These are phyloP conservation scores for Monascus ruber DNA, from an alignment of 2,329 filamentous ascomycete species.

Conservation along the genomic window DNA sequence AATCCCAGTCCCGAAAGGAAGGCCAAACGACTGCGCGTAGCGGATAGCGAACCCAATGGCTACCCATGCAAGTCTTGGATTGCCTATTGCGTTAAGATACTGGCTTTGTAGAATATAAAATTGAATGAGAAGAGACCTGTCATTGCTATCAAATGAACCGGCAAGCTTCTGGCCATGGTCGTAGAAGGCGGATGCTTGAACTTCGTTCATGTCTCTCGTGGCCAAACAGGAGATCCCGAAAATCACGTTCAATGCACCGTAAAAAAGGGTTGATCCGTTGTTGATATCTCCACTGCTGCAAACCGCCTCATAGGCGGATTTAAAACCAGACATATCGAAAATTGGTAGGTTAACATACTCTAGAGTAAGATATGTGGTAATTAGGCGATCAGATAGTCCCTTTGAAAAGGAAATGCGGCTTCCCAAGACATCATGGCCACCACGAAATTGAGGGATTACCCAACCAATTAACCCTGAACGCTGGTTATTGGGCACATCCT, in stretches of 20 bases:
- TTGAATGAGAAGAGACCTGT: slow-evolving; percentile 8
- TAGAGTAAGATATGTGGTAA: slow-evolving; percentile 10
- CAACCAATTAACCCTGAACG: neutral
- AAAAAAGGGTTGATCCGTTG: slow-evolving; percentile 6
- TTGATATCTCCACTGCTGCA: slow-evolving; percentile 1
- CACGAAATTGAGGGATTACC: too few relatives aligned
- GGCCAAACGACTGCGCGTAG: slow-evolving; percentile 8
- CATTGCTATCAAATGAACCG: slow-evolving; percentile 4
- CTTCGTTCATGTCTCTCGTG: slow-evolving; percentile 1
- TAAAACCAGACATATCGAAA: slow-evolving; percentile 9
- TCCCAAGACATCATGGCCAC: too few relatives aligned
- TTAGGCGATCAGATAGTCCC: slow-evolving; percentile 7
- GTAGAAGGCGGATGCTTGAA: slow-evolving; percentile 8
- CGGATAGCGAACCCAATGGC: slow-evolving; percentile 12
- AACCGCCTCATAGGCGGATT: slow-evolving; percentile 6
- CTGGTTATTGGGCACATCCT: neutral
- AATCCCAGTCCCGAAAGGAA: slow-evolving; percentile 8
- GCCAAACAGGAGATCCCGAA: slow-evolving; percentile 10
- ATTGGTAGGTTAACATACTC: slow-evolving; percentile 17
- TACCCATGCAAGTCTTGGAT: slow-evolving; percentile 11
- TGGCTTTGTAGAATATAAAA: slow-evolving; percentile 11
- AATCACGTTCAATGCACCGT: slow-evolving; percentile 9
- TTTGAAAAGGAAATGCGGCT: slow-evolving; percentile 4
- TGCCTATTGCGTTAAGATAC: slow-evolving; percentile 12
- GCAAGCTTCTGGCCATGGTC: slow-evolving; percentile 8